These are phyloP conservation scores for Phaeotremella fagi DNA, from an alignment of 768 basidiomycete species.

Conservation along the genomic window DNA sequence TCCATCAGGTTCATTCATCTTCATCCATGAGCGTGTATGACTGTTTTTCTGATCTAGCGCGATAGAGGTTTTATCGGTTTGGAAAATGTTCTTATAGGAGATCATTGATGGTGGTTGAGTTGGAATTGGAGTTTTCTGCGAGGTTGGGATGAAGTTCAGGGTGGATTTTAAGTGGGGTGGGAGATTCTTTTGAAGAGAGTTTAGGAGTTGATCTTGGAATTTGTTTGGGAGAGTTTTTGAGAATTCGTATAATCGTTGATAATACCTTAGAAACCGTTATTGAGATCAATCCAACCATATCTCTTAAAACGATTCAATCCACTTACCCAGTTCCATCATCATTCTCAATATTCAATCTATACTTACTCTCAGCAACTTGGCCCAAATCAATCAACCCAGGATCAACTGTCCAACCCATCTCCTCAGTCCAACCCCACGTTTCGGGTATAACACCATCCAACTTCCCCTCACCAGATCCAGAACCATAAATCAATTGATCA, in stretches of 20 bases:
- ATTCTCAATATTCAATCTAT: conserved; percentile 13
- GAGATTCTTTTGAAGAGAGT: conserved; percentile 12
- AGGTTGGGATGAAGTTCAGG: conserved; percentile 5
- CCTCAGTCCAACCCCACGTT: conserved; percentile 22
- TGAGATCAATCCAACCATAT: no score
- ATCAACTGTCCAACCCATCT: conserved; percentile 20
- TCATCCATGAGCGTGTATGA: conserved; percentile 23
- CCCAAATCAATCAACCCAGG: conserved; percentile 17
- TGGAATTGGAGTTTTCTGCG: neutral
- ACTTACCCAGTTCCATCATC: conserved; percentile 14
- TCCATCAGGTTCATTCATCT: conserved; percentile 26
- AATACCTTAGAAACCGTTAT: conserved; percentile 15
- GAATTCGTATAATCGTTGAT: conserved; percentile 14
- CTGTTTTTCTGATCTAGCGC: neutral
- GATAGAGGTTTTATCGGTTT: conserved; percentile 31
- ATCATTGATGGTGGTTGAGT: conserved; percentile 22
- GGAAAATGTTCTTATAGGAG: conserved; percentile 32
- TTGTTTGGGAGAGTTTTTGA: conserved; percentile 5
- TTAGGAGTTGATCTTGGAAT: conserved; percentile 2
- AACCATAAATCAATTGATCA: no score
- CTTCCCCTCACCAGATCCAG: no score
- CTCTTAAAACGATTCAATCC: no score
- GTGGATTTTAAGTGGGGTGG: conserved; percentile 1
- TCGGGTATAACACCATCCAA: no score
- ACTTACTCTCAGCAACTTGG: conserved; percentile 16